Evolutionary conservation across 2,329 filamentous ascomycete species (phyloP).

Genomic region (Calonectria pteridis): DNA sequence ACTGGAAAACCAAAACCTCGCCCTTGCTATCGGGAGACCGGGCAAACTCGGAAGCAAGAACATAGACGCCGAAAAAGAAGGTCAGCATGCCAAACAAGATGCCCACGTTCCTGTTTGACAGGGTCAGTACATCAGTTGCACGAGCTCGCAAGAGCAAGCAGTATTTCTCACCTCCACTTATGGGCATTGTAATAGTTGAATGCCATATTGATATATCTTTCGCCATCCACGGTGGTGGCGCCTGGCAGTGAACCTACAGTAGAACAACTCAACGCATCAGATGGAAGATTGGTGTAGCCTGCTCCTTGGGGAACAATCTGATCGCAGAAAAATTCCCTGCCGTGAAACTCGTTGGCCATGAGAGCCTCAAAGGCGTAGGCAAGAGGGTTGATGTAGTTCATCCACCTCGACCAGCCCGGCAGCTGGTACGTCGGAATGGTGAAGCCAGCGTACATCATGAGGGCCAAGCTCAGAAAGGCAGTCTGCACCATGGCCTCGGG

Average conservation of each 20-base stretch:
- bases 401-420: conserved; percentile 85
- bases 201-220: conserved; percentile 57
- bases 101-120: conserved; percentile 68
- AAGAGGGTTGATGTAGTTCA: conserved; percentile 84
- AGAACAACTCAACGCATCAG: neutral
- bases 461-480: conserved; percentile 42
- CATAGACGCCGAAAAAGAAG: conserved; percentile 71
- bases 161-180: conserved; percentile 63
- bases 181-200: conserved; percentile 68
- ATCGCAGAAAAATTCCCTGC: conserved; percentile 68
- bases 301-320: conserved; percentile 53
- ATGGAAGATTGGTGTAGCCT: neutral
- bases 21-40: conserved; percentile 78
- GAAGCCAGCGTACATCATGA: conserved; percentile 79
- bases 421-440: conserved; percentile 75
- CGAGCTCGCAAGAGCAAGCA: fast-evolving
- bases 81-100: conserved; percentile 76
- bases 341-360: conserved; percentile 85
- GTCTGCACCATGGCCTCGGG: conserved; percentile 46
- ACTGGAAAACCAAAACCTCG: conserved; percentile 81
- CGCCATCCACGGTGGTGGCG: conserved; percentile 48
- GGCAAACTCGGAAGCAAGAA: conserved; percentile 74
- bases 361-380: conserved; percentile 84
- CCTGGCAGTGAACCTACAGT: conserved; percentile 28
- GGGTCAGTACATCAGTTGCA: neutral